Evolutionary conservation across 371 early-diverging fungal species (phyloP).

Genomic region (Apophysomyces trapeziformis): DNA sequence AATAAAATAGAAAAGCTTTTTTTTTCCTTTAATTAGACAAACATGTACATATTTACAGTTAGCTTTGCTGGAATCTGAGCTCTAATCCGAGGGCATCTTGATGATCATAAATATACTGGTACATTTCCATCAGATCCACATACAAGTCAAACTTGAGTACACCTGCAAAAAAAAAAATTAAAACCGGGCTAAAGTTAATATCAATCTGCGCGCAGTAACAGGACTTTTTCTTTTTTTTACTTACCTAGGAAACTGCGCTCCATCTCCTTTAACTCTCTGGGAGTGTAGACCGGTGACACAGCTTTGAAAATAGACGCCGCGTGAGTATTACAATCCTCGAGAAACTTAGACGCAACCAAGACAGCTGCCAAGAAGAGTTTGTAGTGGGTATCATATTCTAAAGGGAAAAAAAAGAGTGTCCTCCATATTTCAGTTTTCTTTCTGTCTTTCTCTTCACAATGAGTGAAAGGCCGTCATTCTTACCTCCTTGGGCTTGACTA

Average conservation of each 20-base stretch:
- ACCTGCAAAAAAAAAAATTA: slow-evolving; percentile 5
- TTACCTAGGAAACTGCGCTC: slow-evolving; percentile 49
- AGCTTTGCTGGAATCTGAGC: slow-evolving; percentile 13
- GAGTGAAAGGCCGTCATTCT: neutral
- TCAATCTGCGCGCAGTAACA: neutral
- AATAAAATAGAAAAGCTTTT: too few species aligned
- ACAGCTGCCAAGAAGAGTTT: slow-evolving; percentile 74
- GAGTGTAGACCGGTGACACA: slow-evolving; percentile 56
- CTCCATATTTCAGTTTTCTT: too few species aligned
- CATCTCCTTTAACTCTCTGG: slow-evolving; percentile 62
- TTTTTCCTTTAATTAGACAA: too few species aligned
- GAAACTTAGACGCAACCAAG: slow-evolving; percentile 71
- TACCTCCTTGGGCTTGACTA: slow-evolving; percentile 63
- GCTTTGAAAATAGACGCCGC: slow-evolving; percentile 35
- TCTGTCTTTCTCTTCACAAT: neutral
- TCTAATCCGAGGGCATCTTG: slow-evolving; percentile 21
- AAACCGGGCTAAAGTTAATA: too few species aligned
- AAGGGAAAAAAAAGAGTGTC: too few species aligned
- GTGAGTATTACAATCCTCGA: slow-evolving; percentile 59
- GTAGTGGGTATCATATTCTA: slow-evolving; percentile 75
- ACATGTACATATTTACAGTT: too few species aligned
- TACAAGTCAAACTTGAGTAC: slow-evolving; percentile 20
- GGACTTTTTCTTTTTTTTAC: slow-evolving; percentile 9
- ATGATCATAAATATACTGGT: slow-evolving; percentile 25
- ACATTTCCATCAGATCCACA: slow-evolving; percentile 23